Conservation (phyloP, 1,139 yeast species). For the Kodamaea plutei region DNA sequence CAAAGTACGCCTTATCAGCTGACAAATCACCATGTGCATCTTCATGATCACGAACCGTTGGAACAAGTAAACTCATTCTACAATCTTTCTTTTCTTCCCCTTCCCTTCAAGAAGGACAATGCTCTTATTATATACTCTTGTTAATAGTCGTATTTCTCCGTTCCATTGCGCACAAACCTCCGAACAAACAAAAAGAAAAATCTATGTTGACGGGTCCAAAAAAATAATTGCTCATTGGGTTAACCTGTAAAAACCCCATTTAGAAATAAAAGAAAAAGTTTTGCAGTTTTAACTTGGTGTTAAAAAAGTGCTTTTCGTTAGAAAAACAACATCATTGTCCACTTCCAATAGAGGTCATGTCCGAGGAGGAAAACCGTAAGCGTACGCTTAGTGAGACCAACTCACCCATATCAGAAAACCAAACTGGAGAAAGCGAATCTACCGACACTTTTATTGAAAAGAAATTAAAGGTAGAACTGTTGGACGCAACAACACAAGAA, state of each 20-base stretch:
- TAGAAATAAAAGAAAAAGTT: neutral
- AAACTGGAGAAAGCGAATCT: too few relatives aligned
- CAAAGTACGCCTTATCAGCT: conserved; percentile 24
- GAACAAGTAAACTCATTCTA: conserved; percentile 30
- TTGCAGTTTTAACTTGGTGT: conserved; percentile 1
- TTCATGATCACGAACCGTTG: conserved; percentile 26
- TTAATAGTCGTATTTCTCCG: neutral
- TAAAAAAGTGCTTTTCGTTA: neutral
- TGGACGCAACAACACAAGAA: too few relatives aligned
- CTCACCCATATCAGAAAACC: too few relatives aligned
- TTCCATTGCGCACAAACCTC: conserved; percentile 7
- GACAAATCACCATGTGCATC: conserved; percentile 38
- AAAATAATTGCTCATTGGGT: conserved; percentile 5
- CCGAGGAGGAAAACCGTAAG: conserved; percentile 7
- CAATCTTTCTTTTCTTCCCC: neutral
- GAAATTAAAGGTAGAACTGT: too few relatives aligned
- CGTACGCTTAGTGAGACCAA: conserved; percentile 3
- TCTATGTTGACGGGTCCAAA: conserved; percentile 4
- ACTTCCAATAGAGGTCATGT: conserved; percentile 1
- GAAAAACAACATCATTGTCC: conserved; percentile 1
- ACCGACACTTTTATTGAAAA: too few relatives aligned
- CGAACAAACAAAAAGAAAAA: too few relatives aligned
- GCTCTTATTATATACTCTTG: too few relatives aligned
- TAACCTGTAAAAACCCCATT: conserved; percentile 3
- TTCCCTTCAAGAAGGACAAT: too few relatives aligned